Evolutionary conservation across 2,329 filamentous ascomycete species (phyloP).

Genomic region (Cladosporium colombiae): DNA sequence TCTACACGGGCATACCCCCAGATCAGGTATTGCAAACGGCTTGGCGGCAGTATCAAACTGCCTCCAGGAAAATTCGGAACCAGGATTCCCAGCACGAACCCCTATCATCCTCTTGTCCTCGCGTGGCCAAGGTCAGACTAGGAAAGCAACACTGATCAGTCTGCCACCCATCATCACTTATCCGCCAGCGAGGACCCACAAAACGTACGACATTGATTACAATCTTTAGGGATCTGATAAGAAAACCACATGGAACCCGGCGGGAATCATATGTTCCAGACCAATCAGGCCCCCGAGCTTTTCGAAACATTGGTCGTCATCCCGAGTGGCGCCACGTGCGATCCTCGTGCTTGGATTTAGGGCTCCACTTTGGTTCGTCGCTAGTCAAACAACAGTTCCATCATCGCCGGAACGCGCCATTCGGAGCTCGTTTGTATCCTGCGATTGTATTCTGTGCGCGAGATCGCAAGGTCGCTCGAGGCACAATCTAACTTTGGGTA

Average conservation of each 20-base stretch:
- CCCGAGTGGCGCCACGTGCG: conserved; percentile 3
- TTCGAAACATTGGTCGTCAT: conserved; percentile 1
- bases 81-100: not conserved
- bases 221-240: conserved; percentile 7
- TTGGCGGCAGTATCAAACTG: not conserved
- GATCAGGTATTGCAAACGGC: not conserved
- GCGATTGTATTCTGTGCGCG: not conserved
- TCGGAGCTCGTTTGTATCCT: not conserved
- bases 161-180: not conserved
- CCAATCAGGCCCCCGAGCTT: not conserved
- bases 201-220: not conserved
- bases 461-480: conserved; percentile 4
- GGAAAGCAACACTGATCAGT: not conserved
- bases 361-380: not conserved
- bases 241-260: not conserved
- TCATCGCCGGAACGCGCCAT: not conserved
- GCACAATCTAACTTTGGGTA: not conserved
- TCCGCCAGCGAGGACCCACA: not conserved
- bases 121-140: not conserved
- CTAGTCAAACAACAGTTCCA: conserved; percentile 12
- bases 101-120: not conserved
- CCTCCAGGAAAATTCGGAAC: not conserved
- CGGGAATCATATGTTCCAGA: not conserved
- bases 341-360: not conserved
- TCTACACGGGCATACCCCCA: not conserved